Conservation (phyloP, 257 asterid species). For the Capsicum chinense region DNA sequence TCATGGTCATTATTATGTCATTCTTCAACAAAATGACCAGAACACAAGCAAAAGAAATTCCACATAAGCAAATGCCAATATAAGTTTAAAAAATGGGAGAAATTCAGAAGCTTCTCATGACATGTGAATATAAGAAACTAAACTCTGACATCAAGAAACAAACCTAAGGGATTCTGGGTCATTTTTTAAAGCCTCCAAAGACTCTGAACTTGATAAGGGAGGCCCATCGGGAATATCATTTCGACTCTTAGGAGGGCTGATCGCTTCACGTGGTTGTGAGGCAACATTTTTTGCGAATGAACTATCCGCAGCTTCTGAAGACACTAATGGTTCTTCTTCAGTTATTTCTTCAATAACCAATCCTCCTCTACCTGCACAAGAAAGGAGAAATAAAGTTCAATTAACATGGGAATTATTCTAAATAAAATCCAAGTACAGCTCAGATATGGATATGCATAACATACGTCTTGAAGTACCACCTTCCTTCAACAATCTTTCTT, state of each 20-base stretch:
- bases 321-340: conserved; percentile 59
- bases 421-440: background rate
- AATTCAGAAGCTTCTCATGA: background rate
- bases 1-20: conserved; percentile 4
- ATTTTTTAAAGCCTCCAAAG: conserved; percentile 63
- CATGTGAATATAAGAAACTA: conserved; percentile 9
- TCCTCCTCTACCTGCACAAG: conserved; percentile 48
- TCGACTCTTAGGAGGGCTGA: conserved; percentile 45
- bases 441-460: conserved; percentile 23
- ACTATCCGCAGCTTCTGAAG: conserved; percentile 49
- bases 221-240: conserved; percentile 40
- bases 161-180: conserved; percentile 93
- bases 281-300: conserved; percentile 37
- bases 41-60: background rate
- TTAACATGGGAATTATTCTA: conserved; percentile 17
- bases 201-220: conserved; percentile 54
- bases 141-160: conserved; percentile 20
- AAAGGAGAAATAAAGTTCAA: conserved; percentile 25
- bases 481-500: conserved; percentile 62
- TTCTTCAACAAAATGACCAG: conserved; percentile 13
- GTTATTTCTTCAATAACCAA: conserved; percentile 86
- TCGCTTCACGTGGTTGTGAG: conserved; percentile 46
- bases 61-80: background rate
- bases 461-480: conserved; percentile 74
- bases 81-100: background rate